A percentile compares a stretch with the other conserved stretches of the same genome.
These are phyloP conservation scores for Biscutella laevigata DNA, from an alignment of 441 rosid genomes.

Conservation along the genomic window DNA sequence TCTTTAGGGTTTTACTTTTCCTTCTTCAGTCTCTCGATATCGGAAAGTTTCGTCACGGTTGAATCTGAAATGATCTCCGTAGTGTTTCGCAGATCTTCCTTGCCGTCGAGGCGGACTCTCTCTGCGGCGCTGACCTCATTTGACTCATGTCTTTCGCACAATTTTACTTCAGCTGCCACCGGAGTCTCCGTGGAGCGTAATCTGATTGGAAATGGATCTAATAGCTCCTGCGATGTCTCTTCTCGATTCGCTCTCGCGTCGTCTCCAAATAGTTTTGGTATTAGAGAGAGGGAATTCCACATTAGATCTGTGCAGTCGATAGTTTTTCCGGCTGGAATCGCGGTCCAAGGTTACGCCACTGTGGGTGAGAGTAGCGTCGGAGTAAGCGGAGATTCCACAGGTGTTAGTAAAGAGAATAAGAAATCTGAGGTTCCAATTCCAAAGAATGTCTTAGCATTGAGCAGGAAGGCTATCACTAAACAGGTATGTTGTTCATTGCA, in stretches of 20 bases:
- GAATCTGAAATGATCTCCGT: too few species aligned
- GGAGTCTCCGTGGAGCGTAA: constrained; percentile 3
- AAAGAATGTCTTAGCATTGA: constrained; percentile 49
- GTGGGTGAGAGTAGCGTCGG: constrained; percentile 29
- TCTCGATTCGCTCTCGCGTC: constrained; percentile 9
- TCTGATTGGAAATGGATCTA: too few species aligned
- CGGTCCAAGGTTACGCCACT: constrained; percentile 42
- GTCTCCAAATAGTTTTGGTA: too few species aligned
- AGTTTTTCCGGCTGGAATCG: constrained; percentile 19
- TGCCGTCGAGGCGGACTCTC: constrained; percentile 19
- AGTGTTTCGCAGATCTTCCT: too few species aligned
- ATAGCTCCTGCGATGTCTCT: too few species aligned
- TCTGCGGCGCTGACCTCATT: constrained; percentile 26
- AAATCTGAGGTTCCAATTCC: constrained; percentile 38
- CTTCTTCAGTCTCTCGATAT: too few species aligned
- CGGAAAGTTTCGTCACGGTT: too few species aligned
- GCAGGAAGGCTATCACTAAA: constrained; percentile 41
- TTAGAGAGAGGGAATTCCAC: too few species aligned
- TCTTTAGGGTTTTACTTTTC: too few species aligned
- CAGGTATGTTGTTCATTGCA: constrained; percentile 37
- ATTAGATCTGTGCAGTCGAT: too few species aligned
- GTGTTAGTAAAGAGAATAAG: too few species aligned
- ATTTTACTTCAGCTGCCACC: constrained; percentile 12
- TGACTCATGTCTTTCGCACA: constrained; percentile 20
- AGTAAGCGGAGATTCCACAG: too few species aligned